Base-by-base conservation (phyloP, 23 red algal genomes). In the Gracilaria vermiculophylla region DNA sequence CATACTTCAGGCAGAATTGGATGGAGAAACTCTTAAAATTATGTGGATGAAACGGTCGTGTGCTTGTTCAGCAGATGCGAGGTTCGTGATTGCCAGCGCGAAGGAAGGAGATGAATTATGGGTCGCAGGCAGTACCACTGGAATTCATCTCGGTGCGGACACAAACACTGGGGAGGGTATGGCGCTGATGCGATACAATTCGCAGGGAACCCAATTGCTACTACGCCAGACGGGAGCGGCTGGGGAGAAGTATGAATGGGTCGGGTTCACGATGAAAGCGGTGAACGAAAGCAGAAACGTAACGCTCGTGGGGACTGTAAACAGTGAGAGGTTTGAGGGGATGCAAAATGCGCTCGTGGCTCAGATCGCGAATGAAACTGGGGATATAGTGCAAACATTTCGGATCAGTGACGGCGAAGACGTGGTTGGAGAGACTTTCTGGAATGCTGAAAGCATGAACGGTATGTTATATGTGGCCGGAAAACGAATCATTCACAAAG, bases 151-250 rank as follows among this genome's bases (percentile, higher is more conserved):
- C 16, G 67, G 67, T 10, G 39, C 23, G 23, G 20, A 28, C 31
- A 32, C 6, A 21, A 17, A 37, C 0, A 0, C 16, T 47, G 67
- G 17, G 10, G 10, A 28, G 8, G 67, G 67, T 27, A 73, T 73
- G 67, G 67, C 67, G 4, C 17, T 73, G 67, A 73, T 73, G 67
- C 67, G 67, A 27, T 73, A 73, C 67, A 73, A 73, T 24, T 73
- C 67, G 42, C 20, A 12, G 20, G 67, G 67, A n/a, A 28, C n/a
- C 0, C 67, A 73, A 24, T 48, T 73, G 67, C 13, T 73, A 2
- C 13, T 73, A 32, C 39, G 42, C 25, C 36, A 48, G 32, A 17
- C 9, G 0, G 67, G 67, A 28, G 42, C 10, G 36, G 67, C 40
- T n/a, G 67, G 67, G 17, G 67, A 73, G 42, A 39, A 73, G 7